phyloP scores from a whole-genome alignment of 306 rosid genomes.

The Benincasa hispida region DNA sequence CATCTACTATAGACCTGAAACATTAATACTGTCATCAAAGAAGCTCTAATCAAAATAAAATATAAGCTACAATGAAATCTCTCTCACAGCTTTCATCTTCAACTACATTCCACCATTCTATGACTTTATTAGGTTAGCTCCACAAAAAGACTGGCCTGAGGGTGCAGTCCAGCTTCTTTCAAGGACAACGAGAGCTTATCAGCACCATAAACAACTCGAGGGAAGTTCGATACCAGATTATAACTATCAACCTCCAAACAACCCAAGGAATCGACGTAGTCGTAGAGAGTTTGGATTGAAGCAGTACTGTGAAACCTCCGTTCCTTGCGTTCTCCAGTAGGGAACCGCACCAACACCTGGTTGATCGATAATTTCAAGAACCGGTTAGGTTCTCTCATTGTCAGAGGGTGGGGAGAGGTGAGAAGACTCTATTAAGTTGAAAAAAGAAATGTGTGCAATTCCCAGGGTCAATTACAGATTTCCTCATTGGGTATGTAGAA shows the following conservation, averaged over 20 bases:
- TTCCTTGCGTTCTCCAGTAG: constrained; percentile 81
- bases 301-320: constrained; percentile 70
- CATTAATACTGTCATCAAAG: background rate
- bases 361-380: background rate
- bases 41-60: background rate
- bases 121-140: constrained; percentile 26
- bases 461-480: background rate
- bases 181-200: constrained; percentile 51
- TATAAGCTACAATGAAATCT: background rate
- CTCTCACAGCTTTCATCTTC: background rate
- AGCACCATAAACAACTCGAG: constrained; percentile 62
- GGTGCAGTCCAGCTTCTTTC: constrained; percentile 95
- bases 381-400: background rate
- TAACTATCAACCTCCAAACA: constrained; percentile 50
- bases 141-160: constrained; percentile 60
- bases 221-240: constrained; percentile 84
- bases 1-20: background rate
- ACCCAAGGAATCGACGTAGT: constrained; percentile 84
- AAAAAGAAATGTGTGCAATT: background rate
- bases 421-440: background rate
- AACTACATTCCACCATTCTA: background rate
- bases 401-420: background rate
- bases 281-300: constrained; percentile 62
- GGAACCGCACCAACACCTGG: constrained; percentile 95
- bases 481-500: background rate